A percentile compares a stretch with the other conserved stretches of the same genome.
These are phyloP conservation scores for Metschnikowia anglica DNA, from an alignment of 805 yeast species.

Conservation along the genomic window DNA sequence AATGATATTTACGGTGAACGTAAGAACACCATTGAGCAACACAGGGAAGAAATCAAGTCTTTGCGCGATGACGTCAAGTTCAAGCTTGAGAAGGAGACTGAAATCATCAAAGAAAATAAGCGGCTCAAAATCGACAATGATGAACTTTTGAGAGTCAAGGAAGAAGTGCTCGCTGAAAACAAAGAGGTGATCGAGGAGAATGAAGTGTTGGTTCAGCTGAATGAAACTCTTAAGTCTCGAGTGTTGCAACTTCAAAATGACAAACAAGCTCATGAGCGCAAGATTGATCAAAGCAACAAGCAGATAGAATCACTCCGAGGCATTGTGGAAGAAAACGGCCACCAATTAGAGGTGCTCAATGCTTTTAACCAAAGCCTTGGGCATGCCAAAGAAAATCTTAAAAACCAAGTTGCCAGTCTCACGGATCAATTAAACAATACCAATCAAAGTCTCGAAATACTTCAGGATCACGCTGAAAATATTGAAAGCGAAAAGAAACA, in stretches of 20 bases:
- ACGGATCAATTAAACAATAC: constrained; percentile 28
- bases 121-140: constrained; percentile 61
- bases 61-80: constrained; percentile 54
- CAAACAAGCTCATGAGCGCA: constrained; percentile 35
- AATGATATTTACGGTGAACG: constrained; percentile 27
- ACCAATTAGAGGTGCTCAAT: constrained; percentile 58
- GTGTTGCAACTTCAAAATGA: constrained; percentile 35
- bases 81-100: constrained; percentile 64
- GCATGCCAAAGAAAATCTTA: constrained; percentile 33
- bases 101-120: constrained; percentile 61
- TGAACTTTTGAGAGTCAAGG: constrained; percentile 33
- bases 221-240: constrained; percentile 29
- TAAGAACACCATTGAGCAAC: constrained; percentile 26
- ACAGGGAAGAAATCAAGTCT: constrained; percentile 51
- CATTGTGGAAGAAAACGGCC: constrained; percentile 57
- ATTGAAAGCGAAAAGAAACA: constrained; percentile 35
- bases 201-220: constrained; percentile 35
- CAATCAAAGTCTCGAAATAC: constrained; percentile 28
- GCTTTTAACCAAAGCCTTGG: constrained; percentile 22
- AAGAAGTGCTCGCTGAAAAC: constrained; percentile 32
- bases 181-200: constrained; percentile 42
- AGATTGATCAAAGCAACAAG: constrained; percentile 33
- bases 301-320: constrained; percentile 59
- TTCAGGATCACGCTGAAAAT: constrained; percentile 36
- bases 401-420: constrained; percentile 30